Evolutionary conservation across 2,329 filamentous ascomycete genomes (phyloP).

Genomic region (Claviceps pusilla): DNA sequence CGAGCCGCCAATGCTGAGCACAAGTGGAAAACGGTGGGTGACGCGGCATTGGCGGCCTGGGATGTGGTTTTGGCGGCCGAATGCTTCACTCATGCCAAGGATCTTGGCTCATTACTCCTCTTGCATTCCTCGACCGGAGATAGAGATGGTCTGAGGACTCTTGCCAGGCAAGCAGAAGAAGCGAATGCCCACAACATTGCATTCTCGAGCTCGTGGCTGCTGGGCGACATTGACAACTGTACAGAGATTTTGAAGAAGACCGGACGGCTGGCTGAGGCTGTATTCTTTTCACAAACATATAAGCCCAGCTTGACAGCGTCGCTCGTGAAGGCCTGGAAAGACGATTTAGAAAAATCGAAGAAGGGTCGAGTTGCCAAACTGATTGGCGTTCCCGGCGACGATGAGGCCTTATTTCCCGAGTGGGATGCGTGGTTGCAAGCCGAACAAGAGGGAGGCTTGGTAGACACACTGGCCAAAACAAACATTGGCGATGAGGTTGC

Average conservation of each 20-base stretch:
- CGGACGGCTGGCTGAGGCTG: slow-evolving; percentile 67
- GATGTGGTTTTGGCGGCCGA: slow-evolving; percentile 78
- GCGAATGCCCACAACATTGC: slow-evolving; percentile 80
- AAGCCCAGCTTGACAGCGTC: slow-evolving; percentile 61
- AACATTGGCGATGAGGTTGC: slow-evolving; percentile 4
- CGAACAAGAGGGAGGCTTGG: slow-evolving; percentile 53
- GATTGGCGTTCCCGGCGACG: slow-evolving; percentile 67
- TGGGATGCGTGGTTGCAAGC: slow-evolving; percentile 83
- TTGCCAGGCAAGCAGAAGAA: slow-evolving; percentile 61
- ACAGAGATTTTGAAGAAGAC: slow-evolving; percentile 68
- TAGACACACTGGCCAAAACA: neutral
- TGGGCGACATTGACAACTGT: slow-evolving; percentile 69
- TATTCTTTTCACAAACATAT: slow-evolving; percentile 88
- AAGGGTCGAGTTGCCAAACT: slow-evolving; percentile 74
- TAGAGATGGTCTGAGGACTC: slow-evolving; percentile 52
- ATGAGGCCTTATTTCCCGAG: slow-evolving; percentile 83
- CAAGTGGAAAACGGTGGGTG: slow-evolving; percentile 96
- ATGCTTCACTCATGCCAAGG: slow-evolving; percentile 82
- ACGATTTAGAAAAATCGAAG: slow-evolving; percentile 64
- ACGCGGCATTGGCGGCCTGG: slow-evolving; percentile 76
- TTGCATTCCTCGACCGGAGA: slow-evolving; percentile 79
- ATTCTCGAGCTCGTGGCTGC: slow-evolving; percentile 78
- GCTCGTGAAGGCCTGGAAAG: slow-evolving; percentile 68
- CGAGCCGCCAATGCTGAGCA: slow-evolving; percentile 76
- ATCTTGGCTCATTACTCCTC: slow-evolving; percentile 76